Conservation (phyloP, 805 yeast species). For the Yamadazyma sp. region DNA sequence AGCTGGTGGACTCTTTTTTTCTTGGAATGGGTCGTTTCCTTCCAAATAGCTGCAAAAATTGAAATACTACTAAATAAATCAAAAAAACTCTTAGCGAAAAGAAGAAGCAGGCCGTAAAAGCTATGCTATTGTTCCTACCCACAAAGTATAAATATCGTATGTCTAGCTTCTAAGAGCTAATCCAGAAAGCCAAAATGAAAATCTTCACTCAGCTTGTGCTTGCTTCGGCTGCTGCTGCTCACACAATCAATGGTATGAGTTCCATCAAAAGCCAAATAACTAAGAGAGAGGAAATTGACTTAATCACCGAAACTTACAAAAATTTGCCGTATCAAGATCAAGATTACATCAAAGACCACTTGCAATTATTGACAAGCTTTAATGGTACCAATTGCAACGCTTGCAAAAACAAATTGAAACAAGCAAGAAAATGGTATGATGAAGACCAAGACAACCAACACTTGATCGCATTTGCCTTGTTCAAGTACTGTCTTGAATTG, state of each 20-base stretch:
- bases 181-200: too few species aligned
- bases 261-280: conserved; percentile 15
- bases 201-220: background rate
- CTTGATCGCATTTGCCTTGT: conserved; percentile 34
- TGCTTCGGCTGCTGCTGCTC: conserved; percentile 8
- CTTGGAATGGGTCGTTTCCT: too few species aligned
- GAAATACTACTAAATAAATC: too few species aligned
- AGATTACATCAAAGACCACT: conserved; percentile 30
- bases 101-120: too few species aligned
- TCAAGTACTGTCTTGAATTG: conserved; percentile 31
- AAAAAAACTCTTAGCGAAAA: too few species aligned
- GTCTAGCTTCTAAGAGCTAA: too few species aligned
- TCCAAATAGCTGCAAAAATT: too few species aligned
- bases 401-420: conserved; percentile 36
- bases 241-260: conserved; percentile 14
- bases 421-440: conserved; percentile 26
- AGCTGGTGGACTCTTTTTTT: too few species aligned
- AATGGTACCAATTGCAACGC: conserved; percentile 35
- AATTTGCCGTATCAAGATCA: conserved; percentile 24
- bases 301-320: conserved; percentile 26
- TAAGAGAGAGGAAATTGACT: conserved; percentile 18
- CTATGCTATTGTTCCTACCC: too few species aligned
- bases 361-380: conserved; percentile 26
- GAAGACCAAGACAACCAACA: conserved; percentile 32
- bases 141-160: too few species aligned